Evolutionary conservation across 75 land plant genomes (phyloP).

Genomic region (Cunninghamia lanceolata): DNA sequence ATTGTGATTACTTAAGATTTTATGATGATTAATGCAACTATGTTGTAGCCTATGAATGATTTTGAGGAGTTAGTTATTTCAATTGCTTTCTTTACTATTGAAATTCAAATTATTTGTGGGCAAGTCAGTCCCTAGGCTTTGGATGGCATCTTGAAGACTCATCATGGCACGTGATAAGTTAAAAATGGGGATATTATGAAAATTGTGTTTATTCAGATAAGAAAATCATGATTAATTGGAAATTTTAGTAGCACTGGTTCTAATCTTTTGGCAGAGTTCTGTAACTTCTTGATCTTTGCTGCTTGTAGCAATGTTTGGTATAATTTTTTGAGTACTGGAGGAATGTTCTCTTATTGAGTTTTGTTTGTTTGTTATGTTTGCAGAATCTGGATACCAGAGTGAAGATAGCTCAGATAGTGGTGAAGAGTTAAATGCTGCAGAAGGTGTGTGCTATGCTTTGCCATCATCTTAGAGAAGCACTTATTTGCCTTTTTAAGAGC

Average conservation of each 20-base stretch:
- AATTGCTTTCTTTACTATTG: not conserved
- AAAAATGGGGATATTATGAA: not conserved
- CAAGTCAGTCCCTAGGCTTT: not conserved
- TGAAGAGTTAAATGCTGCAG: not conserved
- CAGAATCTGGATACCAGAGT: slow-evolving; percentile 10
- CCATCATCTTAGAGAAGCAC: not conserved
- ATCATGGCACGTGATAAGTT: not conserved
- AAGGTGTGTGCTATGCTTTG: not conserved
- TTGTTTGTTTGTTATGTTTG: not conserved
- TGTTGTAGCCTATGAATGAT: not conserved
- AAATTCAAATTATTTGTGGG: not conserved
- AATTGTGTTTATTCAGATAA: not conserved
- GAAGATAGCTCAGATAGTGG: slow-evolving; percentile 6
- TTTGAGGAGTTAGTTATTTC: not conserved
- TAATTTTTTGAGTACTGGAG: not conserved
- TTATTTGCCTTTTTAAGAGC: not conserved
- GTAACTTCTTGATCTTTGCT: not conserved
- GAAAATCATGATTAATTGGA: not conserved
- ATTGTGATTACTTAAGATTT: too few species aligned
- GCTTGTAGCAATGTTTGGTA: not conserved
- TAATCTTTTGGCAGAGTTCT: not conserved
- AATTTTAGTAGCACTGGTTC: not conserved
- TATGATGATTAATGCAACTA: too few species aligned
- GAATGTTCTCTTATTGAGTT: not conserved
- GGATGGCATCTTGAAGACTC: not conserved